These are phyloP conservation scores for Tephrocybe sp. DNA, from an alignment of 768 basidiomycete species.

Conservation along the genomic window DNA sequence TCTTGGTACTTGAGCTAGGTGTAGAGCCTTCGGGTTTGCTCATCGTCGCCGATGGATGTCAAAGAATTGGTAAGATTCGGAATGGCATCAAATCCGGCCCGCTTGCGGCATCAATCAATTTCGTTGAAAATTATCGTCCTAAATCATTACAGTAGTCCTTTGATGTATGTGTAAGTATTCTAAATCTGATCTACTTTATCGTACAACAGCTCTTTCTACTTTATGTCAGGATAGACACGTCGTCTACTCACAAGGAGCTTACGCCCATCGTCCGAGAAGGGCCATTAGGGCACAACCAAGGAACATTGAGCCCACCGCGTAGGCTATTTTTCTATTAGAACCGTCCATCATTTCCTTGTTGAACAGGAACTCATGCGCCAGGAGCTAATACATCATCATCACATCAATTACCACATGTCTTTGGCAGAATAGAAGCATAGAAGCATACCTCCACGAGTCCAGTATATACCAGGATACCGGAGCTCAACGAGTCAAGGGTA, in stretches of 20 bases:
- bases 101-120: no score
- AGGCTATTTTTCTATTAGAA: constrained; percentile 63
- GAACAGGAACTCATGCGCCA: constrained; percentile 95
- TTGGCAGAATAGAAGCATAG: neutral
- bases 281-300: constrained; percentile 89
- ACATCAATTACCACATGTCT: constrained; percentile 8
- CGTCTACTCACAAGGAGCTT: constrained; percentile 13
- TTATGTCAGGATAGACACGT: neutral
- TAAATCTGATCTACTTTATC: neutral
- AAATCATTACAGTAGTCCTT: no score
- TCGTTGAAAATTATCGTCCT: no score
- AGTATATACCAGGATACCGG: constrained; percentile 88
- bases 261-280: constrained; percentile 89
- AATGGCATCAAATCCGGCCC: constrained; percentile 5
- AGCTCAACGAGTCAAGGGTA: constrained; percentile 78
- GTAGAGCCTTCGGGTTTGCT: constrained; percentile 1
- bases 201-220: neutral
- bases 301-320: constrained; percentile 77
- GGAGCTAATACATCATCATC: constrained; percentile 43
- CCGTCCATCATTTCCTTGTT: constrained; percentile 82
- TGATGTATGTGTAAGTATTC: neutral
- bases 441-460: constrained; percentile 28
- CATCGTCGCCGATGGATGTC: constrained; percentile 2
- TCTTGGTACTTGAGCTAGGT: constrained; percentile 14
- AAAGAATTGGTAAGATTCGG: neutral